Percentiles rank a stretch among this genome's conserved stretches.
Evolutionary conservation across 2,329 filamentous ascomycete genomes (phyloP).

Genomic region (Fusarium tupiense): DNA sequence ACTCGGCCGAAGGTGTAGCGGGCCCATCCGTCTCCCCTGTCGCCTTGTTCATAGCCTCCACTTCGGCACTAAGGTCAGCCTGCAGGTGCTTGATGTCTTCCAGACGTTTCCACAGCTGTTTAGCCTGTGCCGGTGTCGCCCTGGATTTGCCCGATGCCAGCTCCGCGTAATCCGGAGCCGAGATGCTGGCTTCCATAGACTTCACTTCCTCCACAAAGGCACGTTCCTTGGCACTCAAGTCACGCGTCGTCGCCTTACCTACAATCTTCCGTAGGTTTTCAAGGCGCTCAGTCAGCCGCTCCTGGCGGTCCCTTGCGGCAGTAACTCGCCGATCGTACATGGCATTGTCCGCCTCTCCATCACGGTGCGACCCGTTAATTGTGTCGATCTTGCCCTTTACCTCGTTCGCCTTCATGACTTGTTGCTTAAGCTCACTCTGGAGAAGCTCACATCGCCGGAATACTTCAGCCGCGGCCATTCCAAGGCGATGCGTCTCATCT

Average conservation of each 20-base stretch:
- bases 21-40: conserved; percentile 40
- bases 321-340: conserved; percentile 69
- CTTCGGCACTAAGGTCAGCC: conserved; percentile 63
- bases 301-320: conserved; percentile 64
- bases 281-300: conserved; percentile 66
- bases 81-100: conserved; percentile 65
- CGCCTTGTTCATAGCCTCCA: conserved; percentile 54
- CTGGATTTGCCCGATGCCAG: conserved; percentile 49
- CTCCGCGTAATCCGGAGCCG: conserved; percentile 46
- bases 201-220: conserved; percentile 59
- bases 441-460: conserved; percentile 77
- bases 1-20: conserved; percentile 49
- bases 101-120: conserved; percentile 65
- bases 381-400: conserved; percentile 73
- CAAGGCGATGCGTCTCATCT: conserved; percentile 74
- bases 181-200: conserved; percentile 64
- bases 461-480: conserved; percentile 75
- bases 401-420: conserved; percentile 73
- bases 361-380: conserved; percentile 60
- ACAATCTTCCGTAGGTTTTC: conserved; percentile 64
- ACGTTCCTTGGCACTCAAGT: conserved; percentile 57
- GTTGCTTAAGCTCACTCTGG: conserved; percentile 72
- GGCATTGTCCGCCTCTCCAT: conserved; percentile 63
- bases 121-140: conserved; percentile 44
- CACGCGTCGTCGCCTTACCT: conserved; percentile 53